Base-by-base conservation (phyloP, 805 yeast species). In the Cyberlindnera meyerae region DNA sequence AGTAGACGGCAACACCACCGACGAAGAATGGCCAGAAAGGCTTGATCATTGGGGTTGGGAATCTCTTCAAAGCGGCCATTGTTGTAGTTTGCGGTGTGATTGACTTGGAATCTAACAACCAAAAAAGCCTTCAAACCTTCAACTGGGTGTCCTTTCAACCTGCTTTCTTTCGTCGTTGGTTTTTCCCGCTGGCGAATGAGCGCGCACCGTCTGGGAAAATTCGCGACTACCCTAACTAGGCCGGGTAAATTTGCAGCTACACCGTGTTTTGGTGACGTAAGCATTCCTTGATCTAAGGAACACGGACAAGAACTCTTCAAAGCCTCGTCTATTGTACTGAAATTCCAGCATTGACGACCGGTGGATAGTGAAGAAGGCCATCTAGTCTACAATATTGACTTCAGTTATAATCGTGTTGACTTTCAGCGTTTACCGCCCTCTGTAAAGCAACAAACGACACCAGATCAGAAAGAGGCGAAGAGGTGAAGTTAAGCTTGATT, bases 1-100 rank as follows among this genome's bases (percentile, higher is more conserved):
- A 81, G 73, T 77, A 81, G 52, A 90, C 77, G 51, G 77, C 58
- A 51, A 68, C 82, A 71, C 90, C 88, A 60, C 93, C 94, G 58
- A 75, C 78, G 55, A 82, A 82, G 64, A 84, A 82, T 60, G 95
- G 95, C 95, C 95, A 86, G 75, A 74, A 78, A 61, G 77, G 75
- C 66, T 82, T 85, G 37, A 67, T 42, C 34, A 68, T 41, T 34
- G 72, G 72, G 29, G 71, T 65, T 29, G 68, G 58, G 52, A 60
- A 68, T 60, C 65, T 66, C 57, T 65, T 65, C 49, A 63, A 42
- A 52, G 61, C 55, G 30, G 56, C 55, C 58, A 51, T 53, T 45
- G 36, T 51, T 31, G 4, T 2, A 22, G 20, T 21, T 14, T 18
- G 20, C 17, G 14, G 8, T 6, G 16, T 17, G 24, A 25, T 22